These are phyloP conservation scores for Quercus alba DNA, from an alignment of 306 rosid species.

Conservation along the genomic window DNA sequence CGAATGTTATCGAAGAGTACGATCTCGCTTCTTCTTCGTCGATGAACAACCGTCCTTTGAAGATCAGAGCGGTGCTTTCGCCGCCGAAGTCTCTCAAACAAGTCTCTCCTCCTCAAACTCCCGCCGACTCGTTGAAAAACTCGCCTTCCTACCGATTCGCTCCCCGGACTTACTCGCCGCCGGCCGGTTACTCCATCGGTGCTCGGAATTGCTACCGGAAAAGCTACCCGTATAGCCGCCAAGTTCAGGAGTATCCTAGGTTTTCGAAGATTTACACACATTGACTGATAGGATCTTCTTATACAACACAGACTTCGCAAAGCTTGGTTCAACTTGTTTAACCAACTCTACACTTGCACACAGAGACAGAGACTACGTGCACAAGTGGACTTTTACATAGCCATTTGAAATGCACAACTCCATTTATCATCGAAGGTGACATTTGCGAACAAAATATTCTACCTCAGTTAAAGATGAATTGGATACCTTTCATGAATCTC, in stretches of 20 bases:
- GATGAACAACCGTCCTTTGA: slow-evolving; percentile 30
- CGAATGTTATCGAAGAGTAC: slow-evolving; percentile 61
- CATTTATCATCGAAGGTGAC: no score
- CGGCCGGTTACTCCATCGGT: slow-evolving; percentile 14
- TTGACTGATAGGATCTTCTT: no score
- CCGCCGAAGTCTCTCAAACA: slow-evolving; percentile 46
- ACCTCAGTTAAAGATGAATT: no score
- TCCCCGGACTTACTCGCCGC: slow-evolving; percentile 24
- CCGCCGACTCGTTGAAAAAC: slow-evolving; percentile 17
- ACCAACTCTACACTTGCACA: no score
- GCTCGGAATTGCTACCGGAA: slow-evolving; percentile 31
- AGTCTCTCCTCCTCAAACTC: slow-evolving; percentile 52
- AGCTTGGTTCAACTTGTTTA: no score
- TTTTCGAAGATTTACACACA: background rate
- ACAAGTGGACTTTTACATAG: no score
- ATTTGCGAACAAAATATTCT: no score
- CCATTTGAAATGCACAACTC: no score
- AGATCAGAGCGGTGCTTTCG: slow-evolving; percentile 67
- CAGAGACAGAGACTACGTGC: no score
- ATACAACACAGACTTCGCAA: no score
- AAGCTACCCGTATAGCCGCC: slow-evolving; percentile 30
- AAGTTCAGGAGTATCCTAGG: slow-evolving; percentile 30
- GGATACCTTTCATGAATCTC: no score
- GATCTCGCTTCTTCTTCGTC: slow-evolving; percentile 43
- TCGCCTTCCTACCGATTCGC: slow-evolving; percentile 19